Base-by-base conservation (phyloP, 805 yeast species). In the Isabelozyma gotoi region DNA sequence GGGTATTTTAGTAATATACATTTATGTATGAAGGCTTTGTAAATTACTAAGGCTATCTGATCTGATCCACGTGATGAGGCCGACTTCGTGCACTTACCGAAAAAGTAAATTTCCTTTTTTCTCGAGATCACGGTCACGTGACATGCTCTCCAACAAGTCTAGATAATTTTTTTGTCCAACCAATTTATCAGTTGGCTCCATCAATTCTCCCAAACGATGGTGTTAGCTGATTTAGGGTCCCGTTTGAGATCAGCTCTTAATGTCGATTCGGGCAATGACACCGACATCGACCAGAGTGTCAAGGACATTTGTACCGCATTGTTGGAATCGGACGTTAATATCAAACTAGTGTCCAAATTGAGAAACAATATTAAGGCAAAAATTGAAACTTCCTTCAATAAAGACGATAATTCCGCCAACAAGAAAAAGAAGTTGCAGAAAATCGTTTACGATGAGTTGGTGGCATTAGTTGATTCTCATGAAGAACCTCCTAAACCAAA, bases 241-340 rank as follows among this genome's bases (percentile, higher is more conserved):
- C 63, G 73, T 5, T 59, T 72, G 43, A 61, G 74, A 41, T 65
- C 63, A n/a, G 76, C 77, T 3, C 62, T 72, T 31, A 57, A 63
- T 5, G 71, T 71, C 27, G 69, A 68, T 15, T 65, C 73, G 5
- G 76, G 70, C 4, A 62, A 73, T 3, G 66, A 63, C 38, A 61
- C 59, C 27, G 77, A 72, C 41, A 61, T 72, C 36, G 62, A 60
- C 35, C 45, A 56, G 24, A 80, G 91, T 84, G 70, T 94, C 54
- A 92, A 92, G 62, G 96, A 87, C 55, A 84, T 92, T 40, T 88
- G 95, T 45, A 84, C 87, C 46, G 99, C 99, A 0, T 76, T 92
- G 44, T 72, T 94, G 45, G 97, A 91, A 65, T 78, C 94, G n/a
- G 99, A 92, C 65, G 98, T 92, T 18, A 94, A 94, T 59, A 83